Conservation (phyloP, 805 yeast species). For the Yarrowia phangngaensis region DNA sequence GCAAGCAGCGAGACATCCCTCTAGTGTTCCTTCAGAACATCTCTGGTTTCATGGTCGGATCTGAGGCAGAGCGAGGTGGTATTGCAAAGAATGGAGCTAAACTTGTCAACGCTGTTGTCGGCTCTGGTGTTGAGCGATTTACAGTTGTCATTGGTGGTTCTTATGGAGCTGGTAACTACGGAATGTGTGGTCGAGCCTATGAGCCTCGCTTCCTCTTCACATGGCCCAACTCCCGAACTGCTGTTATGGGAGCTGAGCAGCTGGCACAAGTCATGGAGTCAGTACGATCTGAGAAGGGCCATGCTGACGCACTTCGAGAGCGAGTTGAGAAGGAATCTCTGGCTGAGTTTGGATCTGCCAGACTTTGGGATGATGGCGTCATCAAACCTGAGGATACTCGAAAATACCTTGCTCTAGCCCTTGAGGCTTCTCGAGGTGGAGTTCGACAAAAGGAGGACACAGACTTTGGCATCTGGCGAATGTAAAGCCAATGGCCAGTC, state of each 20-base stretch:
- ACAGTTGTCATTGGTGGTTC: constrained; percentile 39
- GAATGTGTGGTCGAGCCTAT: constrained; percentile 40
- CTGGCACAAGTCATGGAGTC: constrained; percentile 37
- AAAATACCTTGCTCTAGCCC: constrained; percentile 35
- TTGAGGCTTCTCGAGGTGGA: constrained; percentile 33
- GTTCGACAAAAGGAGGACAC: constrained; percentile 28
- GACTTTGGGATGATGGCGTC: constrained; percentile 39
- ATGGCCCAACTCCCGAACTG: constrained; percentile 39
- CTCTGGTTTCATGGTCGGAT: constrained; percentile 40
- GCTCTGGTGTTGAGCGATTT: constrained; percentile 38
- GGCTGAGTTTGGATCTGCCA: constrained; percentile 36
- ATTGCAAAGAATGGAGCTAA: constrained; percentile 40
- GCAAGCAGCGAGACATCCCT: constrained; percentile 38
- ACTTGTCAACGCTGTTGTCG: constrained; percentile 38
- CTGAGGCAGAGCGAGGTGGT: constrained; percentile 39
- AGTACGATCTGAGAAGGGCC: constrained; percentile 34
- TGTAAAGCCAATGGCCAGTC: constrained; percentile 30
- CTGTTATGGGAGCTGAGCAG: constrained; percentile 40
- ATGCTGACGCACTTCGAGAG: constrained; percentile 31
- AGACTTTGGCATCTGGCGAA: constrained; percentile 38
- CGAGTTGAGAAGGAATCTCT: constrained; percentile 36
- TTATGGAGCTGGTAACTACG: constrained; percentile 40
- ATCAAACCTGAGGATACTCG: constrained; percentile 37
- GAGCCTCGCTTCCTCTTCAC: constrained; percentile 38
- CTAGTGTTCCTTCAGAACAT: constrained; percentile 38